Evolutionary conservation across 2,329 filamentous ascomycete species (phyloP).

Genomic region (Aspergillus versicolor): DNA sequence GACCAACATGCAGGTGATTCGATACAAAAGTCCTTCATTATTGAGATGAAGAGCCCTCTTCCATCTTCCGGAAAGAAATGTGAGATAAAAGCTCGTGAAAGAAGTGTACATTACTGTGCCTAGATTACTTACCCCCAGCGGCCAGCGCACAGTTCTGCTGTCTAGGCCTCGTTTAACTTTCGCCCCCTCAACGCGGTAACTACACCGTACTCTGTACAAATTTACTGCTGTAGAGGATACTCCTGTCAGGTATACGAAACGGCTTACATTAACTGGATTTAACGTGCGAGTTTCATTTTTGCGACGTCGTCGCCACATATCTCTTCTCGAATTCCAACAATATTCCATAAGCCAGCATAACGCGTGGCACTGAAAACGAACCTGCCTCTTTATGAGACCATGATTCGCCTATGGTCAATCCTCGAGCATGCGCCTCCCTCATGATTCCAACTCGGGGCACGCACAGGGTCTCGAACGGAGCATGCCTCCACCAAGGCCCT

Average conservation of each 20-base stretch:
- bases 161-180: neutral
- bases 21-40: neutral
- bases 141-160: neutral
- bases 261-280: neutral
- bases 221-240: neutral
- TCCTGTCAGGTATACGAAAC: neutral
- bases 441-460: neutral
- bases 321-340: neutral
- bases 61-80: neutral
- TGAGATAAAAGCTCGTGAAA: neutral
- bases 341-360: neutral
- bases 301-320: neutral
- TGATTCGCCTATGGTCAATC: neutral
- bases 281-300: neutral
- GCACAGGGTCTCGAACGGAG: neutral
- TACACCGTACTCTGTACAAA: neutral
- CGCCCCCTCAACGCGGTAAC: neutral
- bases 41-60: neutral
- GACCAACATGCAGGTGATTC: neutral
- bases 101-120: no score
- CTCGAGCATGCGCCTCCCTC: neutral
- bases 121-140: no score
- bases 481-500: neutral
- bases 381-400: neutral
- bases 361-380: neutral